A percentile compares a stretch with the other conserved stretches of the same genome.
These are phyloP conservation scores for Globisporangium yorkense DNA, from an alignment of 352 stramenopile species.

Conservation along the genomic window DNA sequence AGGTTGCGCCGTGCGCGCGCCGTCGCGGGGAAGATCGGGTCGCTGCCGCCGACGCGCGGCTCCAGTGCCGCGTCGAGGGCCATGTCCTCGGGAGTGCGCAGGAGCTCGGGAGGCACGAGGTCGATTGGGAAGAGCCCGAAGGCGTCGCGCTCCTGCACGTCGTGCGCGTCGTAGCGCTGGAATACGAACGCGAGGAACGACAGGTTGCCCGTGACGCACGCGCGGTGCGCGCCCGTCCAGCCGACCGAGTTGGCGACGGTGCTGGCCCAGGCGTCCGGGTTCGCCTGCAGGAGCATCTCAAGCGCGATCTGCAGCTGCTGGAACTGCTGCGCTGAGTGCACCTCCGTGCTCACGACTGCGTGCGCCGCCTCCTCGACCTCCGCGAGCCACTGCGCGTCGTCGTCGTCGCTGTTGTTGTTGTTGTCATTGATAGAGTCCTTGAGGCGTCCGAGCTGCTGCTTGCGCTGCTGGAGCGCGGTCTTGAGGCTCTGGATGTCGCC, in stretches of 20 bases:
- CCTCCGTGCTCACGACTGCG: constrained; percentile 45
- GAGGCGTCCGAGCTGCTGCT: constrained; percentile 2
- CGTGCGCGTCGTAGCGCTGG: constrained; percentile 27
- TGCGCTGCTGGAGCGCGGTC: constrained; percentile 21
- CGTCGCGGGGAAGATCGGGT: constrained; percentile 10
- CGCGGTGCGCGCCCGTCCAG: constrained; percentile 50
- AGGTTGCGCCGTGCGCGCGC: constrained; percentile 22
- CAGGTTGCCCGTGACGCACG: constrained; percentile 53
- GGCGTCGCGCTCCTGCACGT: constrained; percentile 31
- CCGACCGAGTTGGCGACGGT: constrained; percentile 22
- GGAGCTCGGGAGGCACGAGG: constrained; percentile 45
- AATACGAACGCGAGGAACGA: constrained; percentile 50
- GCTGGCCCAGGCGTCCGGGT: constrained; percentile 22
- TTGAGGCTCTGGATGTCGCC: constrained; percentile 49
- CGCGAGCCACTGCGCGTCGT: constrained; percentile 11
- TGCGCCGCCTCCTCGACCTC: constrained; percentile 54
- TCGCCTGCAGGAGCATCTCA: constrained; percentile 41
- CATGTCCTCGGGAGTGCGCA: constrained; percentile 23
- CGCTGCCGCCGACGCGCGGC: constrained; percentile 1
- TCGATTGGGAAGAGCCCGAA: constrained; percentile 52
- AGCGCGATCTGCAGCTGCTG: constrained; percentile 61
- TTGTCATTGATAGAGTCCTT: constrained; percentile 8
- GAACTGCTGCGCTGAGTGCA: constrained; percentile 47
- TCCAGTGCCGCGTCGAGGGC: constrained; percentile 8
- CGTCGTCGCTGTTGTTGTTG: neutral